Evolutionary conservation across 1,284 basidiomycete species (phyloP).

Genomic region (Microbotryum silenes-acaulis): DNA sequence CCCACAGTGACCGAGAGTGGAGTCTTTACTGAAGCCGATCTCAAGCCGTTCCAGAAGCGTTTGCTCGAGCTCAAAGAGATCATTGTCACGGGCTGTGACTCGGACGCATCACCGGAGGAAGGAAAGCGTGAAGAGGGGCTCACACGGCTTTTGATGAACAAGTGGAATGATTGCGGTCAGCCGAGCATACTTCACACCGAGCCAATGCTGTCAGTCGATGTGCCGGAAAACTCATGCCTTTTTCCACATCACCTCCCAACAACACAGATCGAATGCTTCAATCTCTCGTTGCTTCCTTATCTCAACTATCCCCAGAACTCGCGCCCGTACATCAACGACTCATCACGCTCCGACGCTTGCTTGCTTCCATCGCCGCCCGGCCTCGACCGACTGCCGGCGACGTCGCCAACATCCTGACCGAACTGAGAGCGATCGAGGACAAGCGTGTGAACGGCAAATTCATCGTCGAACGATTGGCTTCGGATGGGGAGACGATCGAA

Average conservation of each 20-base stretch:
- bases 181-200: slow-evolving; percentile 30
- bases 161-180: slow-evolving; percentile 85
- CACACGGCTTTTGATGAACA: slow-evolving; percentile 80
- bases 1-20: slow-evolving; percentile 65
- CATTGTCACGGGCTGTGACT: slow-evolving; percentile 43
- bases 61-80: slow-evolving; percentile 71
- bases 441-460: slow-evolving; percentile 65
- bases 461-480: slow-evolving; percentile 6
- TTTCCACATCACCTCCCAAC: background rate
- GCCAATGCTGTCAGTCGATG: slow-evolving; percentile 1
- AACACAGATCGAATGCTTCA: slow-evolving; percentile 62
- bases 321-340: slow-evolving; percentile 83
- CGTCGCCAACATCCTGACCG: slow-evolving; percentile 82
- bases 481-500: slow-evolving; percentile 2
- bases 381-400: slow-evolving; percentile 76
- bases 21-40: slow-evolving; percentile 81
- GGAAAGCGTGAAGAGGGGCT: slow-evolving; percentile 57
- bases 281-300: slow-evolving; percentile 70
- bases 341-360: slow-evolving; percentile 76
- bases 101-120: slow-evolving; percentile 48
- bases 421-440: slow-evolving; percentile 80
- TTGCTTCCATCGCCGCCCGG: slow-evolving; percentile 81
- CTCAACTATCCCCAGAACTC: slow-evolving; percentile 76
- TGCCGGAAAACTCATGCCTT: background rate
- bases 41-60: slow-evolving; percentile 73